A percentile compares a stretch with the other conserved stretches of the same genome.
phyloP scores from a whole-genome alignment of 2,329 filamentous ascomycete species.

The Berkeleyomyces basicola region DNA sequence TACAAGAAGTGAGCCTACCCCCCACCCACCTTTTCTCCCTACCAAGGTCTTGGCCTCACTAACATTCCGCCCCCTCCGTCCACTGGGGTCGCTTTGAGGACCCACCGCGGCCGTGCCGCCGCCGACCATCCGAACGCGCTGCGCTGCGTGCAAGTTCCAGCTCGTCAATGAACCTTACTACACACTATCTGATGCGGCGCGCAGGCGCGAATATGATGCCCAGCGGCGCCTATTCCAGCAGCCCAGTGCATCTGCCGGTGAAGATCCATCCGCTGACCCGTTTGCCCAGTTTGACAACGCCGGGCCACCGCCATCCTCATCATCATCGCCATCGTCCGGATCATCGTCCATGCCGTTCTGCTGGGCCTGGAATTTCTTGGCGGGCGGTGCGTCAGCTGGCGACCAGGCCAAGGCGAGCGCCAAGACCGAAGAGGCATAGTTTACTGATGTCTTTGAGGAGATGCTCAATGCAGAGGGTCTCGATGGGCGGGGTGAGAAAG shows the following conservation, averaged over 20 bases:
- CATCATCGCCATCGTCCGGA: conserved; percentile 18
- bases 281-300: conserved; percentile 29
- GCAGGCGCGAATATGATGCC: conserved; percentile 71
- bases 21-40: background rate
- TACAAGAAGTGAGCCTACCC: conserved; percentile 60
- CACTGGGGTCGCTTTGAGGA: conserved; percentile 65
- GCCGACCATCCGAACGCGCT: conserved; percentile 68
- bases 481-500: conserved; percentile 74
- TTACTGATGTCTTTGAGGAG: conserved; percentile 75
- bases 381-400: conserved; percentile 21
- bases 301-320: background rate
- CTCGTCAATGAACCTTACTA: conserved; percentile 89
- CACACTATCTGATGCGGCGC: conserved; percentile 62
- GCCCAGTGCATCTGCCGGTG: conserved; percentile 12
- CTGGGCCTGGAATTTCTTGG: conserved; percentile 58
- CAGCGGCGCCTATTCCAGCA: conserved; percentile 29
- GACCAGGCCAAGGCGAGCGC: conserved; percentile 25
- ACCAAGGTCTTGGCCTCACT: background rate
- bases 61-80: background rate
- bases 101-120: conserved; percentile 82
- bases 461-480: conserved; percentile 78
- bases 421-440: conserved; percentile 58
- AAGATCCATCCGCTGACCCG: conserved; percentile 20
- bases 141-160: conserved; percentile 73
- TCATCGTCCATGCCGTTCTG: conserved; percentile 37